Base-by-base conservation (phyloP, 1,284 basidiomycete genomes). In the Xerocomus tenax region DNA sequence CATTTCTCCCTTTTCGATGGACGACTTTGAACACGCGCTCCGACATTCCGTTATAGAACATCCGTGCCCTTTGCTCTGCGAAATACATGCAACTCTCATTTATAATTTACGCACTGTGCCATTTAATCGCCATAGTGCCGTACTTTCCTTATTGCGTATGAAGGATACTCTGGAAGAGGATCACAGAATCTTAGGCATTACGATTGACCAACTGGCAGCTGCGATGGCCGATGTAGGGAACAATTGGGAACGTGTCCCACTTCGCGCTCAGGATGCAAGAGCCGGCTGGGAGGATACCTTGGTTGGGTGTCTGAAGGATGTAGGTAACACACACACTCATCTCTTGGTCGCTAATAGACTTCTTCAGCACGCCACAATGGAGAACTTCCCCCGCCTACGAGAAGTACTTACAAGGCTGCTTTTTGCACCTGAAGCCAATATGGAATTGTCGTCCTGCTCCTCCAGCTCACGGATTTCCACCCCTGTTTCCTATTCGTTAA, bases 11-110 rank as follows among this genome's bases (percentile, higher is more conserved):
- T 91, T 98, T 65, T 87, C 91, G 0, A 74, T 98, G 59, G 96
- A 98, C 66, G 96, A 98, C 60, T 91, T 88, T 63, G 92, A 95
- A 63, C 79, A 84, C 53, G 86, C 92, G 0, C 72, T 98, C 25
- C 82, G 84, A 45, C 95, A 98, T 66, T 74, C 76, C 13, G 71
- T 79, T 45, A 61, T 72, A 32, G 88, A 91, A 29, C 76, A 83
- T 3, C 76, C 83, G 1, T 93, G 91, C 59, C 63, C 77, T 29
- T 74, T 98, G 38, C 76, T 98, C 35, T 81, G 81, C 47, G 96
- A 98, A 67, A 77, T 96, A 32, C 94, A 98, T 67, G 84, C 88
- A 0, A 80, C 81, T 0, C 79, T 98, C 35, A 84, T 98, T 55
- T 95, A 94, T 67, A 82, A 88, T 57, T 76, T 98, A 29, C 81